Base-by-base conservation (phyloP, 163 green algal species). In the Scenedesmus sp. region DNA sequence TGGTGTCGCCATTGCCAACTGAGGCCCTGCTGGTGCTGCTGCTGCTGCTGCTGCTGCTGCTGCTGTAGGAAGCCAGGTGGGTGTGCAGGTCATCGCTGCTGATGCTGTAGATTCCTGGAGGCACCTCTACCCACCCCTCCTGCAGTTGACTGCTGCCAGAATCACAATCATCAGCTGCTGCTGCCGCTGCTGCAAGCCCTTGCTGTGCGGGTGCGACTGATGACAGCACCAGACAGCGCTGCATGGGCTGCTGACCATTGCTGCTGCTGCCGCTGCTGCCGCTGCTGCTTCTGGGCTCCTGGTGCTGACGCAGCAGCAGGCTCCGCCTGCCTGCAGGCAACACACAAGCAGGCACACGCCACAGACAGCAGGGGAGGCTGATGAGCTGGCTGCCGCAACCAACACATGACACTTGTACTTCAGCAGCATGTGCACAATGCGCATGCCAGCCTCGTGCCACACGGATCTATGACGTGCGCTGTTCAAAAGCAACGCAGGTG, bases 61-160 rank as follows among this genome's bases (percentile, higher is more conserved):
- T 89, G 85, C 68, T 83, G 68, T 16, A n/a, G 72, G 20, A 22
- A 18, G n/a, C 56, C 24, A 76, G 68, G 10, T 26, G 22, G 18
- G 40, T n/a, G 15, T 40, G 24, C 30, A 90, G 68, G 0, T 85
- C 33, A 12, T 46, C 35, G 30, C 16, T 33, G 4, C 12, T 37
- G 24, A 96, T 81, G 85, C 92, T 95, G 92, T 96, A 96, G 26
- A 98, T 42, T 0, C 96, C 96, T 7, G 96, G 96, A 2, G 94
- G 92, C 40, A 97, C 33, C 90, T 98, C 96, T 35, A 93, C 37
- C 86, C 59, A 95, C 43, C 16, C 30, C 16, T 43, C 84, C 86
- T 81, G 37, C 80, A 81, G 86, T 51, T 43, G 33, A 15, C 30
- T 22, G 35, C n/a, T 49, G n/a, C 18, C 53, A 33, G 56, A 16